phyloP scores from a whole-genome alignment of 176 grass and related monocot genomes.

The Aegilops bicornis region DNA sequence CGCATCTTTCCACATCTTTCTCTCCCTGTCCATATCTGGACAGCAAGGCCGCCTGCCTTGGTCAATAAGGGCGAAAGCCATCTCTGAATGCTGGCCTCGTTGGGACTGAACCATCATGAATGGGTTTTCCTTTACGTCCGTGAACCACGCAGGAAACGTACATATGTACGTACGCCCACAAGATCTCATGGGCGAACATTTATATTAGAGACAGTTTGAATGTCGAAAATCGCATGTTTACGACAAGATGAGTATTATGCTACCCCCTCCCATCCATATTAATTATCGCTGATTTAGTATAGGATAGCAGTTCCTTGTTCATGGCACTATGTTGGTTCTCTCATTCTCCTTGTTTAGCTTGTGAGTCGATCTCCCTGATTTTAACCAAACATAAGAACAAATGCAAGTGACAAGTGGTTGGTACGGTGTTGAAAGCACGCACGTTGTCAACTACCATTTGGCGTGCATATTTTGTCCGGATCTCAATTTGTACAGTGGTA shows the following conservation, averaged over 20 bases:
- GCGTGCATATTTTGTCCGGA: constrained; percentile 20
- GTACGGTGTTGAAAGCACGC: neutral
- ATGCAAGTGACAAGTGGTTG: constrained; percentile 18
- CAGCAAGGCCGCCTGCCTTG: neutral
- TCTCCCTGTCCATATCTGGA: neutral
- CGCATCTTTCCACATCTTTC: neutral
- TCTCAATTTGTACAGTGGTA: constrained; percentile 19
- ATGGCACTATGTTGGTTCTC: too few relatives aligned
- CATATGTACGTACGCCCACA: too few relatives aligned
- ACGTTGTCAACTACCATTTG: constrained; percentile 26
- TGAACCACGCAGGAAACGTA: too few relatives aligned
- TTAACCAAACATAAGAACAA: constrained; percentile 11
- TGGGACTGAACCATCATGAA: neutral
- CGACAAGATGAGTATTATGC: neutral
- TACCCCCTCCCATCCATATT: too few relatives aligned
- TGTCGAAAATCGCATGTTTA: too few relatives aligned
- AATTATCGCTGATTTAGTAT: too few relatives aligned
- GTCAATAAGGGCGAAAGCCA: constrained; percentile 32
- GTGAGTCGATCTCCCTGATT: neutral
- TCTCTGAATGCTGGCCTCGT: neutral
- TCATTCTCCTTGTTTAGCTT: too few relatives aligned
- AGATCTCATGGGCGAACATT: too few relatives aligned
- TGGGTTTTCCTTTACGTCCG: too few relatives aligned
- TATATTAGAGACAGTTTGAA: too few relatives aligned
- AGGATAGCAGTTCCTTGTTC: too few relatives aligned